Conservation (phyloP, 805 yeast genomes). For the Grigorovia jiainica region DNA sequence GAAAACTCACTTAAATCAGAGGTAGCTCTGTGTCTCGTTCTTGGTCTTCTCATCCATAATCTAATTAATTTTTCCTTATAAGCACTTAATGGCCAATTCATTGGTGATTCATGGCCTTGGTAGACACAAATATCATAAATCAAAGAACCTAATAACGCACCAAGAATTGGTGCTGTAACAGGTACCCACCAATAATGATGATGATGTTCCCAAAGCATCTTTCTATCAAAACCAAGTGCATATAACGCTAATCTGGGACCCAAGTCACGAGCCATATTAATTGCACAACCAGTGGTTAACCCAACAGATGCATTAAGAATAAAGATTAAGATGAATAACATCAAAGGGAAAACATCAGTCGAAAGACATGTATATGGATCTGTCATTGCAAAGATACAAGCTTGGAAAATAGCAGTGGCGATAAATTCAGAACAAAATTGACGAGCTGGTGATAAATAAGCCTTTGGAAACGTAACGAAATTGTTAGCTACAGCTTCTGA, state of each 20-base stretch:
- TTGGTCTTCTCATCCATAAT: slow-evolving; percentile 27
- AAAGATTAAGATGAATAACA: slow-evolving; percentile 36
- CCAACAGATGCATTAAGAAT: slow-evolving; percentile 41
- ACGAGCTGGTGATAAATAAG: slow-evolving; percentile 33
- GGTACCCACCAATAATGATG: slow-evolving; percentile 47
- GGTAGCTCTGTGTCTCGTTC: slow-evolving; percentile 19
- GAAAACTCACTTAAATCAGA: slow-evolving; percentile 25
- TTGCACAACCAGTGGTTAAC: slow-evolving; percentile 45
- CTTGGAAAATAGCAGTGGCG: slow-evolving; percentile 36
- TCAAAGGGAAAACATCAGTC: slow-evolving; percentile 38
- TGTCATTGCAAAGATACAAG: slow-evolving; percentile 41
- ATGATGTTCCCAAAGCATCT: slow-evolving; percentile 31
- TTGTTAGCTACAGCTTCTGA: slow-evolving; percentile 32
- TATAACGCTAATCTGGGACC: slow-evolving; percentile 44
- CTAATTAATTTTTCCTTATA: slow-evolving; percentile 8
- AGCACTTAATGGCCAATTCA: slow-evolving; percentile 33
- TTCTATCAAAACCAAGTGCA: slow-evolving; percentile 38
- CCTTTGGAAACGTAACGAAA: slow-evolving; percentile 38
- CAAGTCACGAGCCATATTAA: slow-evolving; percentile 46
- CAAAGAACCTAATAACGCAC: slow-evolving; percentile 39
- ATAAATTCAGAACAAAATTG: slow-evolving; percentile 41
- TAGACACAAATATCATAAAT: slow-evolving; percentile 43
- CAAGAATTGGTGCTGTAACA: slow-evolving; percentile 40
- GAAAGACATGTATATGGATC: slow-evolving; percentile 42
- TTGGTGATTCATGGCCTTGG: slow-evolving; percentile 44